Evolutionary conservation across 2,329 filamentous ascomycete genomes (phyloP), one percentile per base, ranked within the genome.

Genomic region (Fusarium brevicatenulatum): DNA sequence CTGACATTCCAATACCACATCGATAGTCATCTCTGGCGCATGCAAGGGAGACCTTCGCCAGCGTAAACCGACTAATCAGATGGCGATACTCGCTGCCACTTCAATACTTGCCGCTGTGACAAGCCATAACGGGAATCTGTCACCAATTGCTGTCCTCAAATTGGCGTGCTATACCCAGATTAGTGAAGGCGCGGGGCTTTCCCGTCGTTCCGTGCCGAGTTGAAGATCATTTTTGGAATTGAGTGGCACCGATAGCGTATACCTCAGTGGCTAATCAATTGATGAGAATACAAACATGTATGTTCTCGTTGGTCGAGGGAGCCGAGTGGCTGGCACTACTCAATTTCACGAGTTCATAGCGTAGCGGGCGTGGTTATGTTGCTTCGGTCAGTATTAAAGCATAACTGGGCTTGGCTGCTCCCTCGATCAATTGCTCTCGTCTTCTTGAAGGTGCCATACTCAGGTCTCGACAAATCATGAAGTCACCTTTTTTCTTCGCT

Each of bases 381-480:
- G 11, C 39, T 18, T 3, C n/a, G 7, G 39, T 0, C 4, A 25
- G 28, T 23, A 7, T 21, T 19, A 2, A 50, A 10, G 7, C 19
- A 43, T 32, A 39, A 49, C 3, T 21, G 6, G 4, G 3, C 11
- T 57, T 28, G 18, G 7, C 25, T 42, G 13, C 16, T 50, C 28
- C 7, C 21, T 39, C 8, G 4, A 5, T 30, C 9, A 11, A 8
- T 34, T 2, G 2, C 11, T 44, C 1, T 23, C 0, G 0, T 5
- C 7, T 18, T 2, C 12, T 4, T 13, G 9, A 9, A 16, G 11
- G 16, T 23, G 2, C 1, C 13, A 36, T 18, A 42, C 23, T 2
- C 0, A 34, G 1, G 19, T 1, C 16, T 21, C 18, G 1, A 11
- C 0, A 0, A 4, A 59, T 1, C 0, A 63, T 63, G 43, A 60